These are phyloP conservation scores for Magnusiomyces paraingens DNA, from an alignment of 1,139 yeast species.

Conservation along the genomic window DNA sequence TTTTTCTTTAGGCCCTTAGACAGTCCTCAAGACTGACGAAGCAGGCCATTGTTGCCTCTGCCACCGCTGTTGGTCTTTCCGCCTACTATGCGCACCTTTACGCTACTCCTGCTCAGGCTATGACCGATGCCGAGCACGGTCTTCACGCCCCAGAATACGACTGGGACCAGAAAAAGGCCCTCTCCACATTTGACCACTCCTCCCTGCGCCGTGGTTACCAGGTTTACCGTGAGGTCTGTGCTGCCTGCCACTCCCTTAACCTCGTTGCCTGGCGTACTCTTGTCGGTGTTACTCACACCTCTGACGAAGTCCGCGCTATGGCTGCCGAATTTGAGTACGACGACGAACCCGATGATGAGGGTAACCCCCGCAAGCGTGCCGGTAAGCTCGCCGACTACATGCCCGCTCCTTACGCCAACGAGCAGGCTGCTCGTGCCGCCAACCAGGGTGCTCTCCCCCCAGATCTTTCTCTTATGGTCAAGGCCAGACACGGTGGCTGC, in stretches of 20 bases:
- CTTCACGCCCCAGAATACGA: slow-evolving; percentile 88
- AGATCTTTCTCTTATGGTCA: slow-evolving; percentile 91
- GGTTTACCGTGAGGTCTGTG: slow-evolving; percentile 98
- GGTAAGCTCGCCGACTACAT: slow-evolving; percentile 96
- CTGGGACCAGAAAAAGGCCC: slow-evolving; percentile 90
- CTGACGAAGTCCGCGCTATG: slow-evolving; percentile 85
- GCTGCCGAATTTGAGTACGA: slow-evolving; percentile 97
- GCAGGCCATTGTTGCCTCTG: slow-evolving; percentile 31
- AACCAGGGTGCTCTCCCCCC: slow-evolving; percentile 99
- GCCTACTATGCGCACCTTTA: slow-evolving; percentile 31
- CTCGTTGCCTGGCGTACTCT: slow-evolving; percentile 98
- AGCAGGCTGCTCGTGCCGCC: slow-evolving; percentile 99
- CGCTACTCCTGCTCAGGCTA: slow-evolving; percentile 62
- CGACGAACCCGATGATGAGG: slow-evolving; percentile 99
- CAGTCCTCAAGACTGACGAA: slow-evolving; percentile 28
- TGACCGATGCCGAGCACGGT: slow-evolving; percentile 99
- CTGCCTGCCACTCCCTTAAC: slow-evolving; percentile 95
- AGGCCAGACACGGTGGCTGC: slow-evolving; percentile 98
- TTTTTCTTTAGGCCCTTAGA: slow-evolving; percentile 20
- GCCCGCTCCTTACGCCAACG: slow-evolving; percentile 94
- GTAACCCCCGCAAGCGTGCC: slow-evolving; percentile 95
- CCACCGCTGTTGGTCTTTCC: slow-evolving; percentile 28
- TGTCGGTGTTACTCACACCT: slow-evolving; percentile 94
- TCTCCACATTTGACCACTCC: slow-evolving; percentile 90
- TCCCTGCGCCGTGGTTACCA: slow-evolving; percentile 98